Percentiles rank a stretch among this genome's conserved stretches.
These are phyloP conservation scores for Anthoceros angustus DNA, from an alignment of 225 moss, liverwort and hornwort species.

Conservation along the genomic window DNA sequence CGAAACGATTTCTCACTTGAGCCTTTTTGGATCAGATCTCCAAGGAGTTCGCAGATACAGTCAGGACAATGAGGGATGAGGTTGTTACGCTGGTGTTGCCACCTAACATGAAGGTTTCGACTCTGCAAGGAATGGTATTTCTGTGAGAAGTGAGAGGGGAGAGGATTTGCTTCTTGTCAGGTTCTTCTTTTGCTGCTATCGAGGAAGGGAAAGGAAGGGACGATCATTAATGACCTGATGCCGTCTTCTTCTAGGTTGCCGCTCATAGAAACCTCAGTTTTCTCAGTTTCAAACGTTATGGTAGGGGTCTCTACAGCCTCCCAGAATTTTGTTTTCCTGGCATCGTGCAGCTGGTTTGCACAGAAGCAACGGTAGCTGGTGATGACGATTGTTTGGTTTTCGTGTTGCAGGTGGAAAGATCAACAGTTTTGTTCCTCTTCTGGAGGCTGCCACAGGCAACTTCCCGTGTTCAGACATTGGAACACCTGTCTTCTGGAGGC, in stretches of 20 bases:
- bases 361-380: background rate
- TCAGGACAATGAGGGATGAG: constrained; percentile 46
- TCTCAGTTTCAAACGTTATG: constrained; percentile 83
- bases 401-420: constrained; percentile 49
- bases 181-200: background rate
- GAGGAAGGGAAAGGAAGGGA: background rate
- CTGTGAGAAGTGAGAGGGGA: background rate
- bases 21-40: constrained; percentile 35
- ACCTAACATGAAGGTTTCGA: constrained; percentile 51
- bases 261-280: constrained; percentile 66
- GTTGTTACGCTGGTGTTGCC: constrained; percentile 72
- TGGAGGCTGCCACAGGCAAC: constrained; percentile 75
- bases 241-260: constrained; percentile 32
- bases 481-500: constrained; percentile 24
- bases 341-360: background rate
- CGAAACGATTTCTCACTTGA: background rate
- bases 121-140: constrained; percentile 78
- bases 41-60: constrained; percentile 69
- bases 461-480: constrained; percentile 24
- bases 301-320: constrained; percentile 28
- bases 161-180: background rate
- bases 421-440: constrained; percentile 62
- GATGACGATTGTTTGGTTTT: background rate
- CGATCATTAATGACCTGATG: background rate
- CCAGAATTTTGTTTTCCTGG: background rate